Base-by-base conservation (phyloP, 2,329 filamentous ascomycete genomes). In the Pseudogymnoascus verrucosus region DNA sequence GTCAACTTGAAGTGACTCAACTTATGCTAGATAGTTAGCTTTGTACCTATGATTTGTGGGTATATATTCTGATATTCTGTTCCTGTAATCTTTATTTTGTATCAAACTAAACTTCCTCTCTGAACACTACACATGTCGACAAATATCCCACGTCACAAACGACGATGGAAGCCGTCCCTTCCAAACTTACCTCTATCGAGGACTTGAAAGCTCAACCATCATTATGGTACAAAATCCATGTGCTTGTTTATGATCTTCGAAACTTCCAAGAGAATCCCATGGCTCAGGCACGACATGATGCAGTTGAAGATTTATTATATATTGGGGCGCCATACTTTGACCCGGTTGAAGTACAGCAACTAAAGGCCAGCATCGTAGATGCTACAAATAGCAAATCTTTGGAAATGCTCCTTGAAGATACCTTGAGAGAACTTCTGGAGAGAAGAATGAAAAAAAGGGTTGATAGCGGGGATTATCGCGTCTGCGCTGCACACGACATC, bases 401-500 rank as follows among this genome's bases (percentile, higher is more conserved):
- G 1, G 60, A 63, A 11, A 59, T 64, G 5, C 14, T 64, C 4
- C 67, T 73, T 1, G 42, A 70, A 63, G 65, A 67, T 26, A 68
- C 64, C 1, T 63, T 71, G 14, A 37, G 66, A 3, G 65, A 71
- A 40, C 63, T 71, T 8, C 42, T 74, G 16, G 65, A 71, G 59
- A 66, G 70, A 16, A 65, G 72, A 10, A 70, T 70, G 34, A 72
- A 74, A 63, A 74, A 73, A 64, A 65, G 72, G 1, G 64, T 67
- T 5, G 68, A 71, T 16, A 73, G 67, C 7, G 66, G 66, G 0
- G 72, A 75, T 57, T 74, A 69, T 64, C 64, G 71, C 1, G 66
- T 74, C n/a, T 75, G 72, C 60, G 70, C 74, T n/a, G 73, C 73
- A 2, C 73, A 75, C 63, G 73, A 76, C 2, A 19, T 57, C 4